Evolutionary conservation across 257 asterid genomes (phyloP), one percentile per base, ranked within the genome.

Genomic region (Scutellaria baicalensis): DNA sequence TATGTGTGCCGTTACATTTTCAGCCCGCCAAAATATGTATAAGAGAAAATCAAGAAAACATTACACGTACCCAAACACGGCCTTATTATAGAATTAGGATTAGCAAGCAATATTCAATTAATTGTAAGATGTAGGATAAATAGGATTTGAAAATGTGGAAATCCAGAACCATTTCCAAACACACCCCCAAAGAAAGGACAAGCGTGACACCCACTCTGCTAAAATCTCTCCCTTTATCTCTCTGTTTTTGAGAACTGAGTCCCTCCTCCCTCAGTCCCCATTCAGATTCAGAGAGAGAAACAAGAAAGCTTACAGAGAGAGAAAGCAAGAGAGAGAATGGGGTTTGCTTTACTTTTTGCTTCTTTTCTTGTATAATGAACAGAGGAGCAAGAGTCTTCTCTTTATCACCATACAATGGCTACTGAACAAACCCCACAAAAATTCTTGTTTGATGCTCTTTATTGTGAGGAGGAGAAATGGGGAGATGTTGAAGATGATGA

Each of bases 151-250:
- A 27, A 27, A 27, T 27, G 5, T 2, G 33, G 31, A 23, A 27
- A 27, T 1, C 33, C 33, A 27, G 5, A 27, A 27, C 33, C 5
- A 27, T 5, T 27, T 27, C 33, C 33, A 27, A 27, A 27, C 50
- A 33, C 12, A 31, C 64, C 68, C n/a, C 68, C 77, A 84, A 83
- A 84, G 84, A 88, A 86, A 87, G 85, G 95, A 85, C 93, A 91
- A 91, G 96, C 91, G 93, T 87, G 95, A 80, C 81, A 81, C 54
- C 85, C 88, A 71, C 83, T 80, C 88, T 84, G 91, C 73, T 84
- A 77, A 82, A 86, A 84, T 78, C 86, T 74, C 85, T 18, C 66
- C 75, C 85, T 85, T 78, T 78, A 50, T 76, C 71, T 81, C 81
- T 68, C 81, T 77, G 77, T 83, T 82, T 77, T 84, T 79, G 85